Base-by-base conservation (phyloP, 345 rosid genomes). In the Toxicodendron radicans region DNA sequence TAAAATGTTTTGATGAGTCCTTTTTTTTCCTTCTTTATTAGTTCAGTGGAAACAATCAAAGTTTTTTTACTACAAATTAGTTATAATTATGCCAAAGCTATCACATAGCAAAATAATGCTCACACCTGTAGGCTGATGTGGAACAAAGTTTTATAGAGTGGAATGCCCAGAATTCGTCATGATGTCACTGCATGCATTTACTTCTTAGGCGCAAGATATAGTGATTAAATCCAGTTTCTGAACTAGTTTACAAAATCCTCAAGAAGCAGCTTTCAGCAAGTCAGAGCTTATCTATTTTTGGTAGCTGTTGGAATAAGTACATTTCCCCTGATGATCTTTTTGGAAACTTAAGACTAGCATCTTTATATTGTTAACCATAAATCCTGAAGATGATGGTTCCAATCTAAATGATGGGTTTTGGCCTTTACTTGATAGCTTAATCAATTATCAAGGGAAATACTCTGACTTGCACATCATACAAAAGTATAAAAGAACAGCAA, bases 401-500 rank as follows among this genome's bases (percentile, higher is more conserved):
- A 61, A 61, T 33, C 65, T 33, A 33, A 33, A 17, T 35, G 5
- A 17, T 33, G 65, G 4, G 9, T 16, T 13, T 60, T 6, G 43
- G 43, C 43, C 18, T 61, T 61, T 4, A 33, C 18, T 61, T n/a
- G 45, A 17, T 61, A 33, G 38, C 46, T 32, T 61, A 61, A 61
- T 61, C 64, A 60, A 33, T 10, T 33, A 61, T 17, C 16, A 12
- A 0, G 3, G 32, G 12, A 21, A 27, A 38, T 38, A 38, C 43
- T 6, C 58, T 54, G 23, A 16, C 20, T n/a, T 54, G 68, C 54
- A 51, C 6, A 13, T 57, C 10, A 49, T 43, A 58, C 46, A 57
- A 45, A 65, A 71, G 14, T 32, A 45, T 20, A 56, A 12, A 73
- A 68, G 82, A 80, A 66, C 53, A 75, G 58, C 21, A 18, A 65